Evolutionary conservation across 305 asterid species (phyloP).

Genomic region (Petunia hybrid): DNA sequence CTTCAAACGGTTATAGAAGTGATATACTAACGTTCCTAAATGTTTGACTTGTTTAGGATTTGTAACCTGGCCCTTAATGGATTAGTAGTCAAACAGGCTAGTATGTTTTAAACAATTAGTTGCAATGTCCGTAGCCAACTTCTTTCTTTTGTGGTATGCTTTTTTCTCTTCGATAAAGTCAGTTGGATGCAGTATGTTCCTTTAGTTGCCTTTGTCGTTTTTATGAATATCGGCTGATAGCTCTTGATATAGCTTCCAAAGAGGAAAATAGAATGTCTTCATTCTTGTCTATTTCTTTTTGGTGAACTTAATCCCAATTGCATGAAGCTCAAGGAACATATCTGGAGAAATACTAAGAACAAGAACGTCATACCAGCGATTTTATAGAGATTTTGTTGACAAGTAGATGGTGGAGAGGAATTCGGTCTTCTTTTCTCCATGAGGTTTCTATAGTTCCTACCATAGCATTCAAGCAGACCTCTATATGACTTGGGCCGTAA

Average conservation of each 20-base stretch:
- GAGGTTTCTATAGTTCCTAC: neutral
- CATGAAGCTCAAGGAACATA: neutral
- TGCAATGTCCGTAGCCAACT: neutral
- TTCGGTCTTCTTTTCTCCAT: neutral
- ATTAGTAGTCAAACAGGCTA: neutral
- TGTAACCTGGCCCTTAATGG: neutral
- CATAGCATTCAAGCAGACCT: no score
- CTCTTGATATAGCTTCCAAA: neutral
- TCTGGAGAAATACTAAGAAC: conserved; percentile 1
- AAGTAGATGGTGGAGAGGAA: neutral
- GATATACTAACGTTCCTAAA: neutral
- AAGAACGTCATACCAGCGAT: neutral
- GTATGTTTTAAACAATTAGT: conserved; percentile 5
- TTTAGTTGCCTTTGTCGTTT: neutral
- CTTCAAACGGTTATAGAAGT: conserved; percentile 19
- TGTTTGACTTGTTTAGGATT: neutral
- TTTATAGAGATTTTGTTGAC: neutral
- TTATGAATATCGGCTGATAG: neutral
- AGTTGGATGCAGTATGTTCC: neutral
- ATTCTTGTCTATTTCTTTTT: neutral
- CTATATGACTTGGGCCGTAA: no score
- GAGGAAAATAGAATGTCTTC: neutral
- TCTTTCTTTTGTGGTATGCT: no score
- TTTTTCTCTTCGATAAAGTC: no score
- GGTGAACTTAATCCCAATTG: conserved; percentile 3